A percentile compares a stretch with the other conserved stretches of the same genome.
Conservation (phyloP, 2,329 filamentous ascomycete species). For the Monilinia fructigena region DNA sequence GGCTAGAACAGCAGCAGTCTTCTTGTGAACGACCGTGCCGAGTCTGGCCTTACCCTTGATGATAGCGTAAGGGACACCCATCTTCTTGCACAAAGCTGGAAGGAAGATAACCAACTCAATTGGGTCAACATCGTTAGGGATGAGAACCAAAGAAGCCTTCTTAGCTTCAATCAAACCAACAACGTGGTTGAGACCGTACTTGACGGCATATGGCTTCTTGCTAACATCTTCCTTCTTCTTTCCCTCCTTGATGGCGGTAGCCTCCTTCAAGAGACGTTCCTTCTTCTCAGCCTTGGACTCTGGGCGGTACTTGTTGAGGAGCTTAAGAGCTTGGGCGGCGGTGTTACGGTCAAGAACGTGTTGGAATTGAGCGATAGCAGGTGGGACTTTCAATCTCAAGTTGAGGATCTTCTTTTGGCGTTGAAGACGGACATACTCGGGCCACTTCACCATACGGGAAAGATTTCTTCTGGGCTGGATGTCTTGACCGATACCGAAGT, state of each 20-base stretch:
- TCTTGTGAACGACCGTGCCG: conserved; percentile 99
- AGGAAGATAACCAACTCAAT: conserved; percentile 99
- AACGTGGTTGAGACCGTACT: conserved; percentile 99
- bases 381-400: conserved; percentile 97
- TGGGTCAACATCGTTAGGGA: conserved; percentile 99
- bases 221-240: conserved; percentile 99
- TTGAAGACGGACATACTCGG: conserved; percentile 97
- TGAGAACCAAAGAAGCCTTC: conserved; percentile 97
- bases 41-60: conserved; percentile 99
- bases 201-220: conserved; percentile 99
- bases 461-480: conserved; percentile 96
- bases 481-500: conserved; percentile 99
- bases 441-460: conserved; percentile 98
- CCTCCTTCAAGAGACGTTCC: conserved; percentile 97
- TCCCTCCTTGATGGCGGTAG: conserved; percentile 94
- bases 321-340: conserved; percentile 95
- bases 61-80: conserved; percentile 99
- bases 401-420: conserved; percentile 85
- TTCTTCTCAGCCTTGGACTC: conserved; percentile 99
- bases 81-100: conserved; percentile 98
- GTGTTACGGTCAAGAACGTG: conserved; percentile 96
- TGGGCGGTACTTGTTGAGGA: conserved; percentile 99
- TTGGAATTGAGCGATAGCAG: conserved; percentile 96
- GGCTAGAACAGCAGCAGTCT: conserved; percentile 96
- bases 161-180: conserved; percentile 98